Conservation (phyloP, 306 rosid genomes). For the Castanea sativa region DNA sequence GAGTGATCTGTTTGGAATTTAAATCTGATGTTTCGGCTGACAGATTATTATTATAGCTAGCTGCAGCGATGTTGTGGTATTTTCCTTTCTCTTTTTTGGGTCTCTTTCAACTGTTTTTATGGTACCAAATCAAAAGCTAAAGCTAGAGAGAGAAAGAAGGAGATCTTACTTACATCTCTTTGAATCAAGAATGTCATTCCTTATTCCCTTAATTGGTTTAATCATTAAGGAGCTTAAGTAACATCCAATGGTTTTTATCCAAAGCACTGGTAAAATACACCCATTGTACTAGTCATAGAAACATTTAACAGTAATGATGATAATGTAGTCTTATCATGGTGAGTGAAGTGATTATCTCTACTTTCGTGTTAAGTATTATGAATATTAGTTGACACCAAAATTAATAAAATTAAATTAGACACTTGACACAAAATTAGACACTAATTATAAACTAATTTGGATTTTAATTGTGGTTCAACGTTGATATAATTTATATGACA, state of each 20-base stretch:
- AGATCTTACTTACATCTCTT: conserved; percentile 33
- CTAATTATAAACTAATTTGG: too few relatives aligned
- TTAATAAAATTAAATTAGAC: too few relatives aligned
- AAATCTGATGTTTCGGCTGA: conserved; percentile 4
- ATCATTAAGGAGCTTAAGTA: neutral
- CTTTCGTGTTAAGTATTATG: too few relatives aligned
- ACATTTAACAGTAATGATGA: too few relatives aligned
- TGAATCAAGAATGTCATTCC: conserved; percentile 63
- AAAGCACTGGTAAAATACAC: neutral
- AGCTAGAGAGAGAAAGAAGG: conserved; percentile 15
- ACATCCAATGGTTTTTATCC: neutral
- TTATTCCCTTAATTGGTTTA: conserved; percentile 8
- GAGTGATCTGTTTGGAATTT: conserved; percentile 29
- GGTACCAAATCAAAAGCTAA: conserved; percentile 65
- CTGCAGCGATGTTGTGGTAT: conserved; percentile 25
- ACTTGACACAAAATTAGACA: too few relatives aligned
- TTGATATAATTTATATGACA: too few relatives aligned
- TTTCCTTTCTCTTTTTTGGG: conserved; percentile 30
- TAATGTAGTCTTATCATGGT: too few relatives aligned
- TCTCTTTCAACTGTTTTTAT: conserved; percentile 61
- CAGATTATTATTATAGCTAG: neutral
- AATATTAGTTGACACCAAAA: too few relatives aligned
- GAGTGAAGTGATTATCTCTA: too few relatives aligned
- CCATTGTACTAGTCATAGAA: too few relatives aligned
- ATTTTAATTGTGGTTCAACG: too few relatives aligned